Evolutionary conservation across 176 grass and related monocot genomes (phyloP).

Genomic region (Hordeum marinum): DNA sequence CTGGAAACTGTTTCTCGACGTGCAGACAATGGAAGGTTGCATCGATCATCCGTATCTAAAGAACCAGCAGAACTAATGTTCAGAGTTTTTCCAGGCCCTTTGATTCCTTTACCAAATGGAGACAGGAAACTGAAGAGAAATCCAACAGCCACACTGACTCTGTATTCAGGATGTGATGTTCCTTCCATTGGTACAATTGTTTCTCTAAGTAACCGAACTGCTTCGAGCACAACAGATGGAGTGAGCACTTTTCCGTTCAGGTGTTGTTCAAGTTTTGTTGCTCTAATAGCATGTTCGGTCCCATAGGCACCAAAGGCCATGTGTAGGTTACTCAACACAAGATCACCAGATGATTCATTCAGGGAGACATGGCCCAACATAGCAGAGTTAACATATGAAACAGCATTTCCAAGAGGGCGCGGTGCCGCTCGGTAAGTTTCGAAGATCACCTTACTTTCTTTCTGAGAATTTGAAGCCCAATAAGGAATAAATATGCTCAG

Average conservation of each 20-base stretch:
- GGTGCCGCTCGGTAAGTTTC: constrained; percentile 61
- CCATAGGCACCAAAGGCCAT: constrained; percentile 82
- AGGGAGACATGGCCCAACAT: constrained; percentile 36
- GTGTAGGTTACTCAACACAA: constrained; percentile 37
- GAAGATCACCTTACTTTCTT: constrained; percentile 29
- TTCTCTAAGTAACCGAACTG: constrained; percentile 42
- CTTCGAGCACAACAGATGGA: constrained; percentile 49
- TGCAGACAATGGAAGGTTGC: constrained; percentile 40
- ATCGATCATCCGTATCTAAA: constrained; percentile 4
- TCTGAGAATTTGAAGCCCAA: constrained; percentile 27
- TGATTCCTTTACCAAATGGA: constrained; percentile 36
- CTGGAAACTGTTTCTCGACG: constrained; percentile 18
- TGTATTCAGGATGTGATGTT: constrained; percentile 60
- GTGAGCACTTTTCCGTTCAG: constrained; percentile 49
- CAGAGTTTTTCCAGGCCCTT: constrained; percentile 27
- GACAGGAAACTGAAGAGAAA: constrained; percentile 78
- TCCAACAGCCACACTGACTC: constrained; percentile 59
- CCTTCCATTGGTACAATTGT: constrained; percentile 51
- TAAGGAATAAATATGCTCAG: constrained; percentile 62
- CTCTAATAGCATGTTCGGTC: constrained; percentile 66
- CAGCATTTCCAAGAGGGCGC: constrained; percentile 67
- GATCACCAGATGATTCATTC: constrained; percentile 23
- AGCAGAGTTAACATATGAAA: constrained; percentile 63
- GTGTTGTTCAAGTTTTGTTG: constrained; percentile 57
- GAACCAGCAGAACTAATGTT: background rate